phyloP scores from a whole-genome alignment of 352 stramenopile species.

The Phytophthora litchii region DNA sequence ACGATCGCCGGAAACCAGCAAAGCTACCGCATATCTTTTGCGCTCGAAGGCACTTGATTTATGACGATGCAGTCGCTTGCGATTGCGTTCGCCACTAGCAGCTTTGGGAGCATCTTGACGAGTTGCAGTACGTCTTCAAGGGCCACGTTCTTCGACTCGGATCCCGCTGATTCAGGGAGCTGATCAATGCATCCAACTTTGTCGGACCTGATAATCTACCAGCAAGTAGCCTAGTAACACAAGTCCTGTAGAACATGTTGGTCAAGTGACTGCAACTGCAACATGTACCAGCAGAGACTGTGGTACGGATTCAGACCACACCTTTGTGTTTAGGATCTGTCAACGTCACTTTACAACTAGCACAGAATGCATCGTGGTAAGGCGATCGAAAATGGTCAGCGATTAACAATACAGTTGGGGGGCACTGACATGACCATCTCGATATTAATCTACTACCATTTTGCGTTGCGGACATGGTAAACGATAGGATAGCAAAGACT shows the following conservation, averaged over 20 bases:
- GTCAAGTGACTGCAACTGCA: background rate
- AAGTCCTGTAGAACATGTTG: no score
- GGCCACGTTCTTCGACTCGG: conserved; percentile 7
- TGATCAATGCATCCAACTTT: background rate
- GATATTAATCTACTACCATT: background rate
- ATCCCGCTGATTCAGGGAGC: conserved; percentile 1
- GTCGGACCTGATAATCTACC: no score
- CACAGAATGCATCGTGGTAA: background rate
- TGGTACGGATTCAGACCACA: background rate
- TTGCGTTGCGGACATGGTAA: background rate
- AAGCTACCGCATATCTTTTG: background rate
- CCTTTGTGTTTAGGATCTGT: background rate
- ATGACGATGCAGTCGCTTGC: conserved; percentile 2
- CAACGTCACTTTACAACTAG: background rate
- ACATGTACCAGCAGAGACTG: background rate
- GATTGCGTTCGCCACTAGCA: background rate
- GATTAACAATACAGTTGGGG: background rate
- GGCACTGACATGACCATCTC: no score
- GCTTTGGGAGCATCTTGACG: conserved; percentile 5
- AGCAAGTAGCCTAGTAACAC: no score
- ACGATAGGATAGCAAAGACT: background rate
- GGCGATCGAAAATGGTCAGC: background rate
- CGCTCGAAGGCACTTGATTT: conserved; percentile 11
- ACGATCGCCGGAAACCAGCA: no score
- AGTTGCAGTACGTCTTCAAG: conserved; percentile 21